These are phyloP conservation scores for Catharanthus roseus DNA, from an alignment of 257 asterid species.

Conservation along the genomic window DNA sequence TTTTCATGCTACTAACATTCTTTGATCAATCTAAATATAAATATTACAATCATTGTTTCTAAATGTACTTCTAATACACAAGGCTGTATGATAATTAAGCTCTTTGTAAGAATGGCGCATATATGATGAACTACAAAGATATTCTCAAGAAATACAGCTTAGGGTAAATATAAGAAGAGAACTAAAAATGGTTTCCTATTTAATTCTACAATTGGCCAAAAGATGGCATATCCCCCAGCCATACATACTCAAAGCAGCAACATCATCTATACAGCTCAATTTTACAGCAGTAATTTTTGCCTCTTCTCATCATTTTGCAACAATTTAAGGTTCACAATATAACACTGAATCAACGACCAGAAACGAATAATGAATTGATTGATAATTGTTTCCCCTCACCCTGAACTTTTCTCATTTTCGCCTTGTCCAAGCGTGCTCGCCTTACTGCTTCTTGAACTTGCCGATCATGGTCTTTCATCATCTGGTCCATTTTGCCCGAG, in stretches of 20 bases:
- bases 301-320: constrained; percentile 7
- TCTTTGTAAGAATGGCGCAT: constrained; percentile 12
- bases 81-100: constrained; percentile 18
- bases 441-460: constrained; percentile 90
- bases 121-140: constrained; percentile 14
- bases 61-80: constrained; percentile 9
- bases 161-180: not conserved
- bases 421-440: constrained; percentile 85
- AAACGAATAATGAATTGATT: constrained; percentile 51
- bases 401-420: constrained; percentile 58
- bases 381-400: constrained; percentile 50
- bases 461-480: constrained; percentile 82
- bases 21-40: not conserved
- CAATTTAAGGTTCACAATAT: constrained; percentile 7
- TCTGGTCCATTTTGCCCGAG: constrained; percentile 82
- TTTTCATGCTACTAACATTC: not conserved
- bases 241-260: not conserved
- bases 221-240: constrained; percentile 19
- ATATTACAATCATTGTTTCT: not conserved
- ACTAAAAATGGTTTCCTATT: constrained; percentile 21
- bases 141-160: not conserved
- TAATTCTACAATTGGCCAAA: constrained; percentile 29
- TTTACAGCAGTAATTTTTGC: constrained; percentile 25
- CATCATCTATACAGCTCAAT: constrained; percentile 42
- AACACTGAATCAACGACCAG: constrained; percentile 59